Evolutionary conservation across 2,329 filamentous ascomycete species (phyloP), one percentile per base, ranked within the genome.

Genomic region (Tetracladium maxilliforme): DNA sequence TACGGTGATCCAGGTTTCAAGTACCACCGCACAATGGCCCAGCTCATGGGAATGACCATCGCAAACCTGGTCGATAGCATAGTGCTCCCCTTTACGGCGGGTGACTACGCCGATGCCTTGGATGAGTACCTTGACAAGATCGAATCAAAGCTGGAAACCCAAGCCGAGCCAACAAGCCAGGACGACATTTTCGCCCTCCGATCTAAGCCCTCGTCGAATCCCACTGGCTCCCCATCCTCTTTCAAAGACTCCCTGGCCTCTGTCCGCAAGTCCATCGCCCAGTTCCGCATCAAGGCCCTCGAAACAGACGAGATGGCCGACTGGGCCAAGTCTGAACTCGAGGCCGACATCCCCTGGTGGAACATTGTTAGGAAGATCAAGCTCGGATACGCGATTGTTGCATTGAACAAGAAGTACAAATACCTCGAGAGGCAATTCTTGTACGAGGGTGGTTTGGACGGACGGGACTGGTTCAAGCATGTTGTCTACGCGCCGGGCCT

Each of bases 401-500:
- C 51, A 8, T 65, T 76, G 22, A 95, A 95, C 48, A 61, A 58
- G 16, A 78, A 79, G 45, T 92, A 92, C 58, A 92, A 93, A 61
- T 58, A 61, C 7, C 54, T 95, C 1, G 87, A 95, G 48, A 63
- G 84, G 10, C 61, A 73, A 25, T 93, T 94, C 49, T 40, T 94
- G 33, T 77, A 82, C 40, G 52, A 69, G 5, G 59, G 64, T 4
- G 87, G 87, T 1, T 52, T 95, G 12, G 86, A 93, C 45, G 70
- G 71, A 2, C 60, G 87, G 31, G 57, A 58, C 14, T 94, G 84
- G 84, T 95, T 87, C 57, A 94, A 94, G 56, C 87, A 94, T 42
- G 77, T 93, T 3, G 78, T 94, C 2, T 94, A 92, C 50, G 86
- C 86, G 2, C 86, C 86, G 0, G 86, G 86, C 0, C 48, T 87